Percentiles rank a stretch among this genome's conserved stretches.
Conservation (phyloP, 257 asterid genomes). For the Solanum dulcamara region DNA sequence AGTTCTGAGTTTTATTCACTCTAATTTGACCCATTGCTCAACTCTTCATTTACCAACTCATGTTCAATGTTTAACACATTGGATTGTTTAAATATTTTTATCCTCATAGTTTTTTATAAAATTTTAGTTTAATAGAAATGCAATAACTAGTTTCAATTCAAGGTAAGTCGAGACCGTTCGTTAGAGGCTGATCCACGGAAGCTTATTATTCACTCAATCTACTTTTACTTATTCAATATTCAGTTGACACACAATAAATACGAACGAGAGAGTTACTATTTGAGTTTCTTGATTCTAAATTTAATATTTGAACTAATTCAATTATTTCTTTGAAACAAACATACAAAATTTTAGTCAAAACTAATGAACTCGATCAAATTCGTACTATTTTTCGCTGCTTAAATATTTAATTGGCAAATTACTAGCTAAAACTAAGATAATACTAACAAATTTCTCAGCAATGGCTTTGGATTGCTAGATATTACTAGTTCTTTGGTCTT, state of each 20-base stretch:
- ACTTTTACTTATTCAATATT: too few species aligned
- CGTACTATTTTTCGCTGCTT: not conserved
- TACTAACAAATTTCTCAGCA: not conserved
- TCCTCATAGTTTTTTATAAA: too few species aligned
- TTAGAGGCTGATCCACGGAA: too few species aligned
- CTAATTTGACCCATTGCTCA: not conserved
- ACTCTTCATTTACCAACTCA: not conserved
- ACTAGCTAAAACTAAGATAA: not conserved
- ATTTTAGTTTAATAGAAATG: too few species aligned
- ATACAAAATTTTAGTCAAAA: not conserved
- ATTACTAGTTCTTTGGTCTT: not conserved
- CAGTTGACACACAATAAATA: too few species aligned
- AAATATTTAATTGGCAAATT: not conserved
- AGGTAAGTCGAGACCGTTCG: too few species aligned
- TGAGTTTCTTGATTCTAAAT: not conserved
- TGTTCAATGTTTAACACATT: too few species aligned
- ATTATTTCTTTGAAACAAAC: not conserved
- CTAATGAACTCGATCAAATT: not conserved
- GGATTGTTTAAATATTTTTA: not conserved
- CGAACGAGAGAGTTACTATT: too few species aligned
- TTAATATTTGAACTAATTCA: not conserved
- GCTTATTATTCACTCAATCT: too few species aligned
- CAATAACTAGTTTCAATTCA: too few species aligned
- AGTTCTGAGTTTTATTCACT: not conserved
- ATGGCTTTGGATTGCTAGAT: not conserved